Evolutionary conservation across 371 early-diverging fungal genomes (phyloP).

Genomic region (Mortierella sp.): DNA sequence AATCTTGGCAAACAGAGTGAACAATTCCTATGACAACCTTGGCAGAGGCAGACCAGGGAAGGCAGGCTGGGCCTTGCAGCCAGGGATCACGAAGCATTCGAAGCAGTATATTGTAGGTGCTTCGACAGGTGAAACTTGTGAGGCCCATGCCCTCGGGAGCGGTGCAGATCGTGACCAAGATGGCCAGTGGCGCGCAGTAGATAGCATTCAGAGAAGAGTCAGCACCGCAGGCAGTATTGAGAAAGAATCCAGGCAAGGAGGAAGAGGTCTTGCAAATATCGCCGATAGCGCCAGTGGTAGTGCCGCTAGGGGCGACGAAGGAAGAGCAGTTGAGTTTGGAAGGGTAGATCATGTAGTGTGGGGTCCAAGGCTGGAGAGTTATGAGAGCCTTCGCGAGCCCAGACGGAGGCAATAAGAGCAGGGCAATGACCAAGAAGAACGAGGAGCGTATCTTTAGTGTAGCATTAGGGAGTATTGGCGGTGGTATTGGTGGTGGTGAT

Average conservation of each 20-base stretch:
- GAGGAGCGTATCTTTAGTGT: constrained; percentile 38
- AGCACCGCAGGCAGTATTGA: constrained; percentile 43
- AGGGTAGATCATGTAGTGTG: constrained; percentile 49
- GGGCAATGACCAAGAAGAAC: constrained; percentile 43
- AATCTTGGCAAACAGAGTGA: constrained; percentile 50
- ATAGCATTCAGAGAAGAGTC: constrained; percentile 31
- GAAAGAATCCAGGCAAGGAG: constrained; percentile 54
- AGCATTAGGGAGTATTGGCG: too few species aligned
- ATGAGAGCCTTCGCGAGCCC: constrained; percentile 36
- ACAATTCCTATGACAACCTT: too few species aligned
- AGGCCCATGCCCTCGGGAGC: constrained; percentile 32
- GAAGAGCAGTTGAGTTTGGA: constrained; percentile 39
- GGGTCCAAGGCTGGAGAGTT: constrained; percentile 20
- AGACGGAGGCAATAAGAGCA: constrained; percentile 27
- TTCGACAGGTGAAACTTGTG: constrained; percentile 36
- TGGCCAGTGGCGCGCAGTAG: constrained; percentile 44
- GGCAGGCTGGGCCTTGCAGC: constrained; percentile 43
- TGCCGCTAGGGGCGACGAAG: constrained; percentile 28
- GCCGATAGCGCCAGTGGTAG: constrained; percentile 25
- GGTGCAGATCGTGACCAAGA: constrained; percentile 50
- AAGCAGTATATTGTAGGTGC: constrained; percentile 41
- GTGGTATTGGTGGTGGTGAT: too few species aligned
- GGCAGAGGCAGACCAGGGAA: constrained; percentile 53
- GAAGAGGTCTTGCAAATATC: constrained; percentile 42
- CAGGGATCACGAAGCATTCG: constrained; percentile 38